These are phyloP conservation scores for Fusarium chlamydosporum DNA, from an alignment of 2,329 filamentous ascomycete genomes.

Conservation along the genomic window DNA sequence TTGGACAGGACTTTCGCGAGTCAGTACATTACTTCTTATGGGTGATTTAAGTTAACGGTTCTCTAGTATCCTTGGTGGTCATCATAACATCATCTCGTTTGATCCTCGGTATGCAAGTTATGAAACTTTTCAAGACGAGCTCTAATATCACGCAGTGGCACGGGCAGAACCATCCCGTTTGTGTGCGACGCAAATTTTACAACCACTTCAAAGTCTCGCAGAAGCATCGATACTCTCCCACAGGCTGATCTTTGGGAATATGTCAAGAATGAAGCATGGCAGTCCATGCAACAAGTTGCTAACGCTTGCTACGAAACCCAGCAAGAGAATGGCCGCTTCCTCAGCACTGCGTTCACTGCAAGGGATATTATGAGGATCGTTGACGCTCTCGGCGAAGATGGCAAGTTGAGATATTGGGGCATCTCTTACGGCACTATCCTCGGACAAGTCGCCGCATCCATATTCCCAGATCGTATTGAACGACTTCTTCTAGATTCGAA, in stretches of 20 bases:
- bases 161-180: constrained; percentile 41
- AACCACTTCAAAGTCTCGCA: constrained; percentile 10
- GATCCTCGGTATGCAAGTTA: constrained; percentile 39
- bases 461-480: constrained; percentile 47
- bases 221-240: constrained; percentile 6
- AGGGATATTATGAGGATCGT: constrained; percentile 59
- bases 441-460: constrained; percentile 39
- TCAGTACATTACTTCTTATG: fast-evolving
- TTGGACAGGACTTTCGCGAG: constrained; percentile 32
- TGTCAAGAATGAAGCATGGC: constrained; percentile 17
- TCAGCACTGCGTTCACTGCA: constrained; percentile 56
- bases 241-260: constrained; percentile 31
- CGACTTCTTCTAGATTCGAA: constrained; percentile 46
- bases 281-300: constrained; percentile 1
- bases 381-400: constrained; percentile 56
- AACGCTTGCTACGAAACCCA: constrained; percentile 48
- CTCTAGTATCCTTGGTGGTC: constrained; percentile 30
- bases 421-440: constrained; percentile 47
- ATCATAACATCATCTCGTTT: constrained; percentile 39
- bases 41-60: neutral
- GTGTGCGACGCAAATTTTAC: constrained; percentile 11
- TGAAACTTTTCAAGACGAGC: fast-evolving
- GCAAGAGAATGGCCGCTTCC: constrained; percentile 47
- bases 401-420: constrained; percentile 56
- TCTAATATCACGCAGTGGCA: constrained; percentile 21